Evolutionary conservation across 331 rosid genomes (phyloP), one percentile per base, ranked within the genome.

Genomic region (Stylosanthes scabra): DNA sequence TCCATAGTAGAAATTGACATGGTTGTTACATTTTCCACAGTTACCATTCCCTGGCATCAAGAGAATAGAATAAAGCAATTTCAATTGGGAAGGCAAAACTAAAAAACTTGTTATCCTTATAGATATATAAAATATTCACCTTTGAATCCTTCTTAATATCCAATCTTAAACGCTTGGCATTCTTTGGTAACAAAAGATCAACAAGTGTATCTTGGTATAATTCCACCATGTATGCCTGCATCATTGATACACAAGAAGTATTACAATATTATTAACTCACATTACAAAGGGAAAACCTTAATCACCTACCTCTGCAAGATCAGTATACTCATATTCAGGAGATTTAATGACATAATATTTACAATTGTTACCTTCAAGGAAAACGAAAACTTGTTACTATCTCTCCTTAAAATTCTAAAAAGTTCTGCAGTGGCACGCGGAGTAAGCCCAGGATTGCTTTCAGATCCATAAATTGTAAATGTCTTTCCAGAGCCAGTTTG

Each of bases 401-500:
- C 97, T 11, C 88, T 83, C 78, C 66, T 42, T 42, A 42, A 42
- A 42, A 42, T 42, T 42, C 46, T 42, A 42, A 42, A 42, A 42
- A 42, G 87, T 54, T 94, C 99, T 57, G 87, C 59, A 15, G 85
- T 94, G 20, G 97, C 97, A 8, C 89, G 96, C 2, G 97, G 97
- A 51, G 97, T 94, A 58, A 94, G 88, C 46, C 99, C 99, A 68
- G 88, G 93, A 72, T 87, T 85, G 72, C 66, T 76, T 81, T 89
- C 96, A 11, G 97, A 79, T 70, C 99, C 99, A 44, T 94, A 94
- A 44, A 94, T 90, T 27, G 97, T 94, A 74, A 84, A 94, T 7
- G 99, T 94, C 83, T 94, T 94, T 40, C 99, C 97, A 7, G 99
- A 94, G 44, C 99, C 99, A n/a, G 97, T 94, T 85, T 94, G 99